Conservation (phyloP, 495 filamentous ascomycete genomes). For the Penicillium tannophilum region DNA sequence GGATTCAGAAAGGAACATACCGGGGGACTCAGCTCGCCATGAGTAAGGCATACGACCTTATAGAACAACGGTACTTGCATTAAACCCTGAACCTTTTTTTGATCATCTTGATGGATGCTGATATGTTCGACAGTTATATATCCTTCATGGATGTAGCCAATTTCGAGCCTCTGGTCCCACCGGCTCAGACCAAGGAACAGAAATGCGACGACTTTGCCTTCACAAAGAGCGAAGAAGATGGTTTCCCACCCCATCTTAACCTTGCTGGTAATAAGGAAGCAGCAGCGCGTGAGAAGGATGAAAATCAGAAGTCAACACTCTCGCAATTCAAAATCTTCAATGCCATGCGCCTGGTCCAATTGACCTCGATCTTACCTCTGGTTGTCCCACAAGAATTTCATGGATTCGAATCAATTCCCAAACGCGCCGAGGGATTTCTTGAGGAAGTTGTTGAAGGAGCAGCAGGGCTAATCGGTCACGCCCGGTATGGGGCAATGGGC, state of each 20-base stretch:
- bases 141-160: background rate
- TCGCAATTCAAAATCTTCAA: background rate
- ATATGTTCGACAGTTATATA: background rate
- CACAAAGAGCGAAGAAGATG: slow-evolving; percentile 9
- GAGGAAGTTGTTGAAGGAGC: too few relatives aligned
- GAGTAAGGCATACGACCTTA: slow-evolving; percentile 35
- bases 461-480: too few relatives aligned
- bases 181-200: background rate
- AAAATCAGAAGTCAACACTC: background rate
- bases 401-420: background rate
- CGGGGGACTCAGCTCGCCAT: slow-evolving; percentile 42
- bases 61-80: slow-evolving; percentile 9
- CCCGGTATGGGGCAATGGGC: background rate
- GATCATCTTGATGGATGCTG: background rate
- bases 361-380: background rate
- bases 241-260: slow-evolving; percentile 40
- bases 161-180: background rate
- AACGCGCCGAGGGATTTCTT: too few relatives aligned
- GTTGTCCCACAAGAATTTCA: background rate
- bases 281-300: background rate
- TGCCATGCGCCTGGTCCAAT: background rate
- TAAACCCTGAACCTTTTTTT: background rate
- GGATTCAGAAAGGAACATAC: slow-evolving; percentile 15
- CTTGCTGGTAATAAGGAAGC: slow-evolving; percentile 5
- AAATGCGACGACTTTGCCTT: background rate